These are phyloP conservation scores for Lipomyces oligophaga DNA, from an alignment of 805 yeast species.

Conservation along the genomic window DNA sequence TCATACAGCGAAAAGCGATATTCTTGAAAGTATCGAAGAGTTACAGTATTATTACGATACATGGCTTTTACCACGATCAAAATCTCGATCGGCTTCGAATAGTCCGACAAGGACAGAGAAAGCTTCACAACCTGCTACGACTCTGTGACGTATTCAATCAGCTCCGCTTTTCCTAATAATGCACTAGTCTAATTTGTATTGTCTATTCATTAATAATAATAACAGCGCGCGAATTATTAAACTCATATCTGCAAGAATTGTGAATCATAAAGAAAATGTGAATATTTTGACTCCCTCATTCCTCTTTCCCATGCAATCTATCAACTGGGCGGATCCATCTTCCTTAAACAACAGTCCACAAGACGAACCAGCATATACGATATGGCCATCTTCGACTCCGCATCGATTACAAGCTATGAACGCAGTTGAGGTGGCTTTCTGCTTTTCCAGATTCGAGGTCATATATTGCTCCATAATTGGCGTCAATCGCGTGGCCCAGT, in stretches of 20 bases:
- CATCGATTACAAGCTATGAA: slow-evolving; percentile 64
- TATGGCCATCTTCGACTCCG: slow-evolving; percentile 61
- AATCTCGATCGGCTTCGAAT: not conserved
- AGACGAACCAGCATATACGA: slow-evolving; percentile 61
- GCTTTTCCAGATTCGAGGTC: slow-evolving; percentile 19
- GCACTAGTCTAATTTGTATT: no score
- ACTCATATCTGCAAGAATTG: no score
- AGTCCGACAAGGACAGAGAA: not conserved
- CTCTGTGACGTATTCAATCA: no score
- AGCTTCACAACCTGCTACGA: not conserved
- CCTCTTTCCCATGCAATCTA: slow-evolving; percentile 1
- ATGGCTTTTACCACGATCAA: slow-evolving; percentile 41
- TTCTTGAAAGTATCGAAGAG: slow-evolving; percentile 82
- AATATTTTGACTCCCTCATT: slow-evolving; percentile 15
- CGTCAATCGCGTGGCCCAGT: slow-evolving; percentile 70
- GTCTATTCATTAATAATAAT: no score
- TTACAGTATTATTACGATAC: slow-evolving; percentile 69
- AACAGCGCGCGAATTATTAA: no score
- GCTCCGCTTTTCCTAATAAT: no score
- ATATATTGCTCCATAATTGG: slow-evolving; percentile 51
- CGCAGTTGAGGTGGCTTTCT: slow-evolving; percentile 24
- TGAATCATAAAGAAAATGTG: not conserved
- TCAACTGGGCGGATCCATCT: slow-evolving; percentile 3
- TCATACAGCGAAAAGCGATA: slow-evolving; percentile 89
- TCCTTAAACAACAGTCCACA: slow-evolving; percentile 32